Base-by-base conservation (phyloP, 257 asterid genomes). In the Solanum pennellii region DNA sequence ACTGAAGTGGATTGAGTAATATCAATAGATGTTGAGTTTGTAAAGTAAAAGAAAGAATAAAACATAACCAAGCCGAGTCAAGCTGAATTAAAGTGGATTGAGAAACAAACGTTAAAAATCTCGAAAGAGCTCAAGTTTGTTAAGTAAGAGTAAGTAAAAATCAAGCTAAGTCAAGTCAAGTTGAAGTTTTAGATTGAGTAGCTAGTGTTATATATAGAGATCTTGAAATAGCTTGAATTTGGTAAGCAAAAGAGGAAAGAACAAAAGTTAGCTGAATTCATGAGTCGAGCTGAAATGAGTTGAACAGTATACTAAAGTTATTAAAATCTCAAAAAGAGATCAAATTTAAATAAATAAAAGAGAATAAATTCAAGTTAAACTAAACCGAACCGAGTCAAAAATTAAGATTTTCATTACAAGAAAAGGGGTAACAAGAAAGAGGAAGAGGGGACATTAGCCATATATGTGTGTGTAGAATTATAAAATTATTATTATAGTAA, bases 221-320 rank as follows among this genome's bases (percentile, higher is more conserved):
- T 52, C 9, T 52, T 68, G 56, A 12, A 75, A 75, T 20, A 39
- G 12, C 2, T 77, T 44, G 14, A 25, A 7, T 79, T 25, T 42
- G 0, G 4, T 72, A 33, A 72, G 15, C 23, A 33, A 9, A 18
- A 13, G 15, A 14, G 21, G 1, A 18, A 27, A 6, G 8, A 52
- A 16, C 21, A n/a, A 68, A 14, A 29, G 33, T 6, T 37, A 37
- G 7, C 7, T 37, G 1, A 37, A 37, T 37, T 37, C 39, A 37
- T 37, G 1, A 37, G 39, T 37, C 7, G 7, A 37, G 39, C 5
- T 9, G 5, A 21, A 59, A 27, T 13, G 9, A 25, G 20, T 3
- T 68, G 5, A 0, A 68, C 3, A 27, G 3, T 6, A 3, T 21
- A 3, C 2, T 41, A 39, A 3, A 75, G 1, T 2, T 41, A 39